Evolutionary conservation across 352 stramenopile genomes (phyloP), one percentile per base, ranked within the genome.

Genomic region (Blastocystis sp.): DNA sequence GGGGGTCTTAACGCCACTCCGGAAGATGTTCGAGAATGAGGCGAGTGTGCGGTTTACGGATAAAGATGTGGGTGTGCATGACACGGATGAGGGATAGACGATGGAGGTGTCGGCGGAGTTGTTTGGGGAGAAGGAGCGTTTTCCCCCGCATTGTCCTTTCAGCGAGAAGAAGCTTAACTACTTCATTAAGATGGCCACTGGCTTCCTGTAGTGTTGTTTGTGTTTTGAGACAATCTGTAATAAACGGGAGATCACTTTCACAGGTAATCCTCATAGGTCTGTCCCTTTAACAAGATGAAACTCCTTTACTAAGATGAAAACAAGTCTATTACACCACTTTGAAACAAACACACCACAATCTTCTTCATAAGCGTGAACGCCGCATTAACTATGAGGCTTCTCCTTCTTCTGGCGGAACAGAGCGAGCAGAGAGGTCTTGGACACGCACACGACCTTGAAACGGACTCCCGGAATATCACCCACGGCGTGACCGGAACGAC

Each of bases 391-490:
- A 34, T 34, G 28, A 34, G 28, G 28, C 28, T 34, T 34, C 28
- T 34, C 28, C 28, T 34, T 34, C 28, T 34, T 34, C 28, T 34
- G 28, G 28, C 28, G 28, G 28, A 34, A 34, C 28, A 34, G 28
- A 34, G 28, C 28, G 28, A 34, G 28, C 28, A 34, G 28, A 34
- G 28, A 34, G 21, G 90, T 88, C 71, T 81, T 81, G 9, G 71
- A 81, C 14, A 87, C 62, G 45, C 77, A 87, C 43, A 71, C 77
- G 89, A 95, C 97, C 94, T 99, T 99, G 94, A 99, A 99, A 91
- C 97, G 95, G 67, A 99, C 97, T 97, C 97, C 97, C 65, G 97
- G 96, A 92, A 99, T 99, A 96, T 99, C 97, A 96, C 97, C 97
- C 28, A 34, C 28, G 28, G 28, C 28, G 28, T 34, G 28, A 34